phyloP scores from a whole-genome alignment of 768 basidiomycete species.

The Hypholoma sublateritium region DNA sequence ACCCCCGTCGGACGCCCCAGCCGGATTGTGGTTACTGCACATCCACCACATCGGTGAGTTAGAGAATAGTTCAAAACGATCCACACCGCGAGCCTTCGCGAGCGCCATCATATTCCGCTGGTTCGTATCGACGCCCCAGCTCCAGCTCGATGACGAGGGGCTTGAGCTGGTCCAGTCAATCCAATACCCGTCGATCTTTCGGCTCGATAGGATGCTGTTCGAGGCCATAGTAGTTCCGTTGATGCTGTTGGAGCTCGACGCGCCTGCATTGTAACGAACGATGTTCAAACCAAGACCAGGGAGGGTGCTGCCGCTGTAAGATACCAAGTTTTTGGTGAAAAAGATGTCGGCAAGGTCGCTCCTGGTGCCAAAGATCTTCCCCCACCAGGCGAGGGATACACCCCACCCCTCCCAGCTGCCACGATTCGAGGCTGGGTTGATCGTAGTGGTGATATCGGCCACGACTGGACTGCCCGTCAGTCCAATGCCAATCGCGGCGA shows the following conservation, averaged over 20 bases:
- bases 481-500: too few species aligned
- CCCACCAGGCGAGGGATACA: constrained; percentile 19
- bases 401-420: constrained; percentile 20
- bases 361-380: constrained; percentile 14
- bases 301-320: constrained; percentile 8
- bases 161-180: constrained; percentile 15
- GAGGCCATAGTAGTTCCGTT: constrained; percentile 14
- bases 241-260: constrained; percentile 13
- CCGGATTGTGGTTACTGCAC: constrained; percentile 17
- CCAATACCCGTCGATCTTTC: constrained; percentile 16
- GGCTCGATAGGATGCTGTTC: constrained; percentile 11
- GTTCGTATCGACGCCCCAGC: constrained; percentile 15
- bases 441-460: constrained; percentile 11
- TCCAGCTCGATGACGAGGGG: constrained; percentile 17
- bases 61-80: constrained; percentile 17
- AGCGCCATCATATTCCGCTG: constrained; percentile 14
- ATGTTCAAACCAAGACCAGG: constrained; percentile 17
- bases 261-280: constrained; percentile 17
- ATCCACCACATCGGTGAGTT: constrained; percentile 21
- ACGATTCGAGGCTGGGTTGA: constrained; percentile 13
- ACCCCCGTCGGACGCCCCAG: constrained; percentile 12
- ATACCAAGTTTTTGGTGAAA: constrained; percentile 8
- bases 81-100: constrained; percentile 13
- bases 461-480: too few species aligned
- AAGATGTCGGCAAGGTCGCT: constrained; percentile 17